These are phyloP conservation scores for Aquanectria penicillioides DNA, from an alignment of 2,329 filamentous ascomycete genomes.

Conservation along the genomic window DNA sequence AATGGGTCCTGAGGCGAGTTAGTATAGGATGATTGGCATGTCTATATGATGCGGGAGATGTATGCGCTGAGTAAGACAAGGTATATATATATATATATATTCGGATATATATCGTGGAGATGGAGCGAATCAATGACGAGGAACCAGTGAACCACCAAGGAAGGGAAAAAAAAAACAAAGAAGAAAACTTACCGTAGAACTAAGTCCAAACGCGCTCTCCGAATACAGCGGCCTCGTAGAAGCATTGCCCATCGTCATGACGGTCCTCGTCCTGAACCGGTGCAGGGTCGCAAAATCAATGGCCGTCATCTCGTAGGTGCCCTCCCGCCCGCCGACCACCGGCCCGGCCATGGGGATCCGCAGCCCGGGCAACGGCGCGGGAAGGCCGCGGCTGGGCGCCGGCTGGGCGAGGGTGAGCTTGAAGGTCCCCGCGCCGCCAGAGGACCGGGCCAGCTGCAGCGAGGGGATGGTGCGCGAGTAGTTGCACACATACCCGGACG, in stretches of 20 bases:
- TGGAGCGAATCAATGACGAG: neutral
- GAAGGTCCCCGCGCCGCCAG: slow-evolving; percentile 23
- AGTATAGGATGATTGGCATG: too few species aligned
- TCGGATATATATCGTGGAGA: too few species aligned
- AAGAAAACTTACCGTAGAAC: slow-evolving; percentile 48
- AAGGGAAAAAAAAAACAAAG: neutral
- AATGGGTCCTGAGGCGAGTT: slow-evolving; percentile 55
- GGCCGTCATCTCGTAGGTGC: slow-evolving; percentile 10
- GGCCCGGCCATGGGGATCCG: slow-evolving; percentile 41
- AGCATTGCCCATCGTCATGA: slow-evolving; percentile 51
- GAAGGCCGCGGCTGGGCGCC: slow-evolving; percentile 23
- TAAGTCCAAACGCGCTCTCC: slow-evolving; percentile 49
- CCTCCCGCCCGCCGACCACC: slow-evolving; percentile 14
- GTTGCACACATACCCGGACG: slow-evolving; percentile 59
- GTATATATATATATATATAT: too few species aligned
- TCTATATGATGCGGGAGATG: too few species aligned
- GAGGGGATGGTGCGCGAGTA: slow-evolving; percentile 47
- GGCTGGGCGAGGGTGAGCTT: slow-evolving; percentile 26
- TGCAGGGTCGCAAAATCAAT: slow-evolving; percentile 48
- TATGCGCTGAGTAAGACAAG: too few species aligned
- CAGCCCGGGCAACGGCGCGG: slow-evolving; percentile 24
- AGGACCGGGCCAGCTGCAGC: slow-evolving; percentile 34
- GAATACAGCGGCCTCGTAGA: slow-evolving; percentile 47
- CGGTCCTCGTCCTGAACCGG: slow-evolving; percentile 55
- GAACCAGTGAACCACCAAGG: too few species aligned